Evolutionary conservation across 371 early-diverging fungal species (phyloP).

Genomic region (Encephalitozoon hellem): DNA sequence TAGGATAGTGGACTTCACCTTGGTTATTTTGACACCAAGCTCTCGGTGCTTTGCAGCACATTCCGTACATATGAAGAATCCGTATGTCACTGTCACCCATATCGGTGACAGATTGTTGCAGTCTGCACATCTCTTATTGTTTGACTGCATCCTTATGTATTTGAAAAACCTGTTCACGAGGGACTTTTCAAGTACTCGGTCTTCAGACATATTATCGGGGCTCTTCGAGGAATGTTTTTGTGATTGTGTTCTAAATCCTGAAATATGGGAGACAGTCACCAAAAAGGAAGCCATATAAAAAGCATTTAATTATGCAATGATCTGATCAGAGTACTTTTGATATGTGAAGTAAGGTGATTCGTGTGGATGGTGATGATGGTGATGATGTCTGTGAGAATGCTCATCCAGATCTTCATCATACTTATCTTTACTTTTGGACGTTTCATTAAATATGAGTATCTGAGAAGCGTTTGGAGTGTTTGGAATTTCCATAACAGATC

Average conservation of each 20-base stretch:
- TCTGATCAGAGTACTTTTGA: background rate
- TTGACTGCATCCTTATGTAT: background rate
- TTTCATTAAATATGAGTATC: background rate
- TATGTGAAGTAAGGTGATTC: background rate
- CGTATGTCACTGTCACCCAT: constrained; percentile 37
- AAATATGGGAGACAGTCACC: background rate
- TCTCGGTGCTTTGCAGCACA: constrained; percentile 47
- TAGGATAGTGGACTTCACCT: constrained; percentile 37
- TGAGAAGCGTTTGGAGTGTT: background rate
- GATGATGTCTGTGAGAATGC: background rate
- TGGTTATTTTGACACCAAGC: constrained; percentile 23
- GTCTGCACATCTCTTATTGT: constrained; percentile 50
- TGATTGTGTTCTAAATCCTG: background rate
- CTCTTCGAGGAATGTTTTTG: background rate
- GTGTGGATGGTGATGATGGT: background rate
- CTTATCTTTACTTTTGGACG: background rate
- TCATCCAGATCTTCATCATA: background rate
- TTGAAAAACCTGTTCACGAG: constrained; percentile 30
- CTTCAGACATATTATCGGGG: background rate
- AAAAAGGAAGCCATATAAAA: background rate
- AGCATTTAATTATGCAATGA: background rate
- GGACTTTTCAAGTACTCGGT: background rate
- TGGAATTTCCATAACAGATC: background rate
- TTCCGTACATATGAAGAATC: constrained; percentile 53
- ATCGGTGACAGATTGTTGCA: constrained; percentile 38